phyloP scores from a whole-genome alignment of 768 basidiomycete species.

The Cystofilobasidium macerans region DNA sequence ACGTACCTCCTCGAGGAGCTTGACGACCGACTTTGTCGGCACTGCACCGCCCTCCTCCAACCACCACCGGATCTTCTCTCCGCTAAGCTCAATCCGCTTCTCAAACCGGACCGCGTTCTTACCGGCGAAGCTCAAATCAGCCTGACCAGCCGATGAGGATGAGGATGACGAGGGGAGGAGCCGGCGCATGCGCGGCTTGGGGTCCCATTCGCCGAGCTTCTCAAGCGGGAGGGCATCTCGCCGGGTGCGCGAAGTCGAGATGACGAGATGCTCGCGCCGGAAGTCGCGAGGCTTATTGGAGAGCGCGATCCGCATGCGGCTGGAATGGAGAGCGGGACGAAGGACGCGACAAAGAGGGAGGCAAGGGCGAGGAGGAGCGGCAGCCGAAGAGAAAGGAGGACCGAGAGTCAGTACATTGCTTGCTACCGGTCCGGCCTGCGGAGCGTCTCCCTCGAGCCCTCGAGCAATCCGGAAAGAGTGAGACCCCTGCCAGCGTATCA shows the following conservation, averaged over 20 bases:
- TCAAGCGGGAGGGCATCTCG: constrained; percentile 82
- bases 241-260: background rate
- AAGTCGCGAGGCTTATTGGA: constrained; percentile 2
- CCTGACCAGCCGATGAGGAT: background rate
- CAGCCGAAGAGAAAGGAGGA: too few relatives aligned
- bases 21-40: constrained; percentile 66
- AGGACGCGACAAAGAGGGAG: background rate
- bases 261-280: background rate
- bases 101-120: constrained; percentile 29
- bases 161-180: too few relatives aligned
- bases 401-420: too few relatives aligned
- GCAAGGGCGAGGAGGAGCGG: too few relatives aligned
- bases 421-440: too few relatives aligned
- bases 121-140: constrained; percentile 11
- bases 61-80: constrained; percentile 83
- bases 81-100: constrained; percentile 81
- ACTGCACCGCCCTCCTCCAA: constrained; percentile 61
- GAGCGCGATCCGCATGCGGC: constrained; percentile 7
- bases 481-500: too few relatives aligned
- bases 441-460: too few relatives aligned
- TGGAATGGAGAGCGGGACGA: background rate
- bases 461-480: too few relatives aligned
- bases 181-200: constrained; percentile 32
- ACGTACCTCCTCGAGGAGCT: constrained; percentile 65
- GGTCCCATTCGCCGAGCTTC: constrained; percentile 72